Evolutionary conservation across 2,329 filamentous ascomycete species (phyloP).

Genomic region (Colletotrichum tabaci): DNA sequence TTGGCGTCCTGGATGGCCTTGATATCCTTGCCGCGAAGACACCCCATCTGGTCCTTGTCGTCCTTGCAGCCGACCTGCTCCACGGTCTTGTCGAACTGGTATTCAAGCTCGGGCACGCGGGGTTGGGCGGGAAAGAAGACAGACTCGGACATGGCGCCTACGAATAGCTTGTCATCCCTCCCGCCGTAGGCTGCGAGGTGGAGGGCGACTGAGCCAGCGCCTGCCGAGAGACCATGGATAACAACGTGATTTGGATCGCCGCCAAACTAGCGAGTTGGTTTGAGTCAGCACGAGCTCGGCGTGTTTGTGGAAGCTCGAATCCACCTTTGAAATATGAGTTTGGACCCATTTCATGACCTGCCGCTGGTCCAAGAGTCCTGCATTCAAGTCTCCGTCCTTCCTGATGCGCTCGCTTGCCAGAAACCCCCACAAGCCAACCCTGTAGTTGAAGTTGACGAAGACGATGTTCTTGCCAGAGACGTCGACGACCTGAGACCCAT

Average conservation of each 20-base stretch:
- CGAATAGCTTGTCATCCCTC: slow-evolving; percentile 61
- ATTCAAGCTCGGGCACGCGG: slow-evolving; percentile 60
- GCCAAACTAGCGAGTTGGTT: slow-evolving; percentile 60
- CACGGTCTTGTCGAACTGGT: slow-evolving; percentile 60
- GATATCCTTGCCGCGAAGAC: slow-evolving; percentile 57
- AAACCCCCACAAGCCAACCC: slow-evolving; percentile 75
- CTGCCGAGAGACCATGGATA: slow-evolving; percentile 74
- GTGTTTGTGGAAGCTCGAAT: background rate
- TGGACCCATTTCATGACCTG: slow-evolving; percentile 74
- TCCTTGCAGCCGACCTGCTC: slow-evolving; percentile 54
- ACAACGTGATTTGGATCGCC: slow-evolving; percentile 72
- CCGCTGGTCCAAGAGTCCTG: slow-evolving; percentile 75
- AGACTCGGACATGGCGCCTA: slow-evolving; percentile 62
- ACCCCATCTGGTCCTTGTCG: slow-evolving; percentile 54
- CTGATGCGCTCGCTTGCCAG: slow-evolving; percentile 70
- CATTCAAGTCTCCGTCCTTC: slow-evolving; percentile 72
- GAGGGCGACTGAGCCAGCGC: slow-evolving; percentile 70
- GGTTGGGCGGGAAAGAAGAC: slow-evolving; percentile 67
- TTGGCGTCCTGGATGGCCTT: slow-evolving; percentile 59
- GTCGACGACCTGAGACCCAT: slow-evolving; percentile 63
- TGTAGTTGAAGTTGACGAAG: slow-evolving; percentile 74
- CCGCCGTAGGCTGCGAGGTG: slow-evolving; percentile 65
- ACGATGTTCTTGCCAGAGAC: slow-evolving; percentile 63
- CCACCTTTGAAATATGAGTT: slow-evolving; percentile 67
- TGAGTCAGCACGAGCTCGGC: background rate